Percentiles rank a stretch among this genome's conserved stretches.
phyloP scores from a whole-genome alignment of 768 basidiomycete genomes.

The Tremella mesenterica region DNA sequence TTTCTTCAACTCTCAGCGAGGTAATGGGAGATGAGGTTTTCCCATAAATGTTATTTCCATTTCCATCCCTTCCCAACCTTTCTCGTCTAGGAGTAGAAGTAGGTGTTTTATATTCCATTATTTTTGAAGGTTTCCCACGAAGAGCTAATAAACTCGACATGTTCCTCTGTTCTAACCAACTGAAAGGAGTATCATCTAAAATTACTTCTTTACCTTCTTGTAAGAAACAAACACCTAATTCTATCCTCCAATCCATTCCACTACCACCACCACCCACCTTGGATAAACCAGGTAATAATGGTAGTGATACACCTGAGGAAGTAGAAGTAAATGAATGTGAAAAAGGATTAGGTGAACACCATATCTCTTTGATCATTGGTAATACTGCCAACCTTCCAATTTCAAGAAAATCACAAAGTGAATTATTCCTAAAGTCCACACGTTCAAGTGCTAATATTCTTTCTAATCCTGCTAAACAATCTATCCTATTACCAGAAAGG shows the following conservation, averaged over 20 bases:
- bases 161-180: conserved; percentile 34
- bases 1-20: too few species aligned
- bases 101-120: too few species aligned
- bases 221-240: conserved; percentile 75
- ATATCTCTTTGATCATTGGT: conserved; percentile 70
- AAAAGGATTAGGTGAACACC: conserved; percentile 71
- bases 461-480: conserved; percentile 91
- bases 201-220: conserved; percentile 67
- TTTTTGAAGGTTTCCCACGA: conserved; percentile 3
- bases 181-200: conserved; percentile 57
- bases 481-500: conserved; percentile 75
- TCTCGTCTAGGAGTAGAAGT: background rate
- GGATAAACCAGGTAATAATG: too few species aligned
- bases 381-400: conserved; percentile 70
- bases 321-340: too few species aligned
- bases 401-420: conserved; percentile 72
- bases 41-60: too few species aligned
- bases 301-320: too few species aligned
- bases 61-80: too few species aligned
- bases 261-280: conserved; percentile 44
- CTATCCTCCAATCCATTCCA: conserved; percentile 61
- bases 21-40: too few species aligned
- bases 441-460: conserved; percentile 74
- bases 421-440: conserved; percentile 71
- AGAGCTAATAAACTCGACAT: conserved; percentile 18